Evolutionary conservation across 495 filamentous ascomycete species (phyloP).

Genomic region (Physcia stellaris): DNA sequence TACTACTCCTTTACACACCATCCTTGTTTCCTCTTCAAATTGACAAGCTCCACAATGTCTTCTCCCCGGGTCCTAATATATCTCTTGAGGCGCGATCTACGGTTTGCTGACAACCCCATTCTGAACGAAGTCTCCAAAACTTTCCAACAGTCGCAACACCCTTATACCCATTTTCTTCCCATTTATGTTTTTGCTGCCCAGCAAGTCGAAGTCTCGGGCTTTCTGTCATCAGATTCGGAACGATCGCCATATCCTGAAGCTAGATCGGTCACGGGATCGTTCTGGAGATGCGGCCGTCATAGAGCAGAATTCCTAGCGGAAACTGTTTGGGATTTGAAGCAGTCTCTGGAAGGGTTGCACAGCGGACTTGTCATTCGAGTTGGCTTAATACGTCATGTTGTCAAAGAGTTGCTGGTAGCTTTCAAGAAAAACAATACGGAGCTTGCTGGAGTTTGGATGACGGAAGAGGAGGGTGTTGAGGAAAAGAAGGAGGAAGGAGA

Average conservation of each 20-base stretch:
- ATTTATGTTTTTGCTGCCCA: slow-evolving; percentile 49
- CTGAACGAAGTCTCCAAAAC: slow-evolving; percentile 37
- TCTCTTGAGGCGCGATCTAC: slow-evolving; percentile 51
- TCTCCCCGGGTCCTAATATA: slow-evolving; percentile 40
- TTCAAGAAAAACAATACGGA: slow-evolving; percentile 26
- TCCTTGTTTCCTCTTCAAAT: too few relatives aligned
- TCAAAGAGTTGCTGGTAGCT: slow-evolving; percentile 35
- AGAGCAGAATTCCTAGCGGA: slow-evolving; percentile 54
- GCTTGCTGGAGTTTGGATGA: slow-evolving; percentile 55
- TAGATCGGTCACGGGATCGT: slow-evolving; percentile 37
- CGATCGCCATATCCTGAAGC: slow-evolving; percentile 45
- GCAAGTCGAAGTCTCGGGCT: slow-evolving; percentile 58
- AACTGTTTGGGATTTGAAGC: slow-evolving; percentile 53
- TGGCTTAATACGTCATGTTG: slow-evolving; percentile 38
- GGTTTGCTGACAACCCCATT: slow-evolving; percentile 54
- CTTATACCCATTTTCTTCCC: slow-evolving; percentile 53
- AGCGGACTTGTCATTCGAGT: slow-evolving; percentile 51
- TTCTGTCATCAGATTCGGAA: slow-evolving; percentile 27
- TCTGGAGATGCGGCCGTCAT: slow-evolving; percentile 56
- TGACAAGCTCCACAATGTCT: too few relatives aligned
- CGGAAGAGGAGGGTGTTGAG: slow-evolving; percentile 47
- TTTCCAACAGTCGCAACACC: slow-evolving; percentile 24
- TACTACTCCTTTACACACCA: too few relatives aligned
- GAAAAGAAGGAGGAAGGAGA: slow-evolving; percentile 46
- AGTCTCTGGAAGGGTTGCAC: slow-evolving; percentile 35